phyloP scores from a whole-genome alignment of 139 green algal species.

The Chlamydomonas sp. region DNA sequence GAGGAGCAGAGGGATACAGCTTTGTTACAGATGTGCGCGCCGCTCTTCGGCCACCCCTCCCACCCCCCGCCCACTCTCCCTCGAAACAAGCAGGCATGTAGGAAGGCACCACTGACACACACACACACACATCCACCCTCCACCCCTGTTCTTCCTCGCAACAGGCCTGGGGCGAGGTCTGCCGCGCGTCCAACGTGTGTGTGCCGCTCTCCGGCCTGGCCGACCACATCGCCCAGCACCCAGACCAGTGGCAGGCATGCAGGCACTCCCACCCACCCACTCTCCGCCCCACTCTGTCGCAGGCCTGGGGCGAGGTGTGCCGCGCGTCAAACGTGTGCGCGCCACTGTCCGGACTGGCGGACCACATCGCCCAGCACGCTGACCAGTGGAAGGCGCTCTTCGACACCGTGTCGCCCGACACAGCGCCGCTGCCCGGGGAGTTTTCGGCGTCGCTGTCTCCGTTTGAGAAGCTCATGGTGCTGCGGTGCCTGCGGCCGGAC shows the following conservation, averaged over 20 bases:
- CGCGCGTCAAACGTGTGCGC: slow-evolving; percentile 25
- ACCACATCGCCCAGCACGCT: slow-evolving; percentile 12
- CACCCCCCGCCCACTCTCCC: no score
- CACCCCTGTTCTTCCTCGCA: no score
- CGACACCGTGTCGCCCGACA: slow-evolving; percentile 10
- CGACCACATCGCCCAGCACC: slow-evolving; percentile 14
- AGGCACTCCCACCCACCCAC: no score
- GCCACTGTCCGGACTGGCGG: slow-evolving; percentile 22
- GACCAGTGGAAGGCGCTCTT: slow-evolving; percentile 18
- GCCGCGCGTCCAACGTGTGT: slow-evolving; percentile 27
- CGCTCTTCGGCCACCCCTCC: no score
- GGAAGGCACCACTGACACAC: no score
- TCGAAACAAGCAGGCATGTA: no score
- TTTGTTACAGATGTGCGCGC: no score
- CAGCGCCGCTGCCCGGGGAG: neutral
- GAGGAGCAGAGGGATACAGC: no score
- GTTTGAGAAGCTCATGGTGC: slow-evolving; percentile 52
- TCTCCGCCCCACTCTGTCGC: no score
- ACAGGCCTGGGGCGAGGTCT: slow-evolving; percentile 45
- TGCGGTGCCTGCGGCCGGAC: slow-evolving; percentile 65
- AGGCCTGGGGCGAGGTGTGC: slow-evolving; percentile 46
- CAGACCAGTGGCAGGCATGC: slow-evolving; percentile 16
- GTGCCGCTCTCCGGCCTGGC: slow-evolving; percentile 21
- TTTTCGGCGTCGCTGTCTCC: slow-evolving; percentile 27
- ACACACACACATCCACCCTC: no score